These are phyloP conservation scores for Colletotrichum magnum DNA, from an alignment of 2,329 filamentous ascomycete species.

Conservation along the genomic window DNA sequence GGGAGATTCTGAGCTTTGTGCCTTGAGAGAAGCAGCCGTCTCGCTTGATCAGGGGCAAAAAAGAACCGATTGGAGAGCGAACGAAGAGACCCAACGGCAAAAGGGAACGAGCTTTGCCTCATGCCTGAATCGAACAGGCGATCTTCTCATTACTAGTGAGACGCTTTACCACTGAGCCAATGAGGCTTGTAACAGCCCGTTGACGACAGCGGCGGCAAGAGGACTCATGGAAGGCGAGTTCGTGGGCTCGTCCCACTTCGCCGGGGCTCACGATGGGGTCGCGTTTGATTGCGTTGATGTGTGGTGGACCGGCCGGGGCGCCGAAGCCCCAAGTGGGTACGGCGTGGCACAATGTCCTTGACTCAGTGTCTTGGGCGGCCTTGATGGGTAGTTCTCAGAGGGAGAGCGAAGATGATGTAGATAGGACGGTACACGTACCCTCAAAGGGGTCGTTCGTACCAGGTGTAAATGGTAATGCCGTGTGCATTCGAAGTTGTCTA, in stretches of 20 bases:
- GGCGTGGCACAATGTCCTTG: too few relatives aligned
- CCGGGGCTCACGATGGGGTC: not conserved
- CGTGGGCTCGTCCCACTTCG: constrained; percentile 12
- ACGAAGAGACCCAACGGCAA: not conserved
- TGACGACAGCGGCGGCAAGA: accelerated
- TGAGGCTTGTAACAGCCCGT: constrained; percentile 1
- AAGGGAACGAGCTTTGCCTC: constrained; percentile 8
- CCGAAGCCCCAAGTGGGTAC: not conserved
- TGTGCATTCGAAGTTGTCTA: too few relatives aligned
- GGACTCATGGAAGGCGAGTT: not conserved
- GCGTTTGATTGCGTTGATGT: not conserved
- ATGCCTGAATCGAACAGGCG: constrained; percentile 30
- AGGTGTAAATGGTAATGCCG: too few relatives aligned
- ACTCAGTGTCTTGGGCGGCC: too few relatives aligned
- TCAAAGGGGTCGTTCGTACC: too few relatives aligned
- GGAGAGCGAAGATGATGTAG: too few relatives aligned
- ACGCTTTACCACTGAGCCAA: constrained; percentile 28
- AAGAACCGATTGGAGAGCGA: not conserved
- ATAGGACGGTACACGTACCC: too few relatives aligned
- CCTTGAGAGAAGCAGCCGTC: not conserved
- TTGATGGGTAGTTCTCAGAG: too few relatives aligned
- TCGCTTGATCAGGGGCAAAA: too few relatives aligned
- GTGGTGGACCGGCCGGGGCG: not conserved
- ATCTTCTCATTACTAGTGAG: constrained; percentile 33
- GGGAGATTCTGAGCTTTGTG: constrained; percentile 13